Evolutionary conservation across 208 protist species (phyloP), one percentile per base, ranked within the genome.

Genomic region (Porcisia hertigi): DNA sequence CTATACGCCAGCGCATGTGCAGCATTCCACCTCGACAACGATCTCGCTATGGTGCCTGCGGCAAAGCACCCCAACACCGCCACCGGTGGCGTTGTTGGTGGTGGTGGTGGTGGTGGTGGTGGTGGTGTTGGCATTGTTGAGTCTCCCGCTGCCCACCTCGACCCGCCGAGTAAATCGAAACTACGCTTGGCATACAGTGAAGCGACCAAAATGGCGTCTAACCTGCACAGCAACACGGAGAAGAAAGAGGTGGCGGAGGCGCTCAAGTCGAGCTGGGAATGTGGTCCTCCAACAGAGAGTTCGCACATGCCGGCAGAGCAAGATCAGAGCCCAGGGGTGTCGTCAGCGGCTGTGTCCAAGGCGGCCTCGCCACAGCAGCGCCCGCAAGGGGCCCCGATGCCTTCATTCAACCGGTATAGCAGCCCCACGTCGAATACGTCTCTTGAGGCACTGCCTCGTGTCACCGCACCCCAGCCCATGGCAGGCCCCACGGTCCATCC

Each of bases 1-100:
- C 25, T 82, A 12, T 79, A 86, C 75, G 73, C 66, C 16, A 30
- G 45, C 0, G 49, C 73, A 16, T 81, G 75, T 63, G n/a, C 65
- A 0, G 52, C 71, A 18, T 66, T 75, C n/a, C 67, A 65, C 54
- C 41, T 77, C 9, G 47, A 36, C 58, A 45, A 84, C 45, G 71
- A 77, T 55, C 59, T 69, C 14, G 54, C 43, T 45, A 20, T 39
- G n/a, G 23, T 34, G 7, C 36, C 52, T 18, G 57, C 67, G 36
- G 30, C 34, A 34, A 54, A 65, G 59, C 53, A 9, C 47, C 1
- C 11, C 47, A n/a, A 49, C 43, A 25, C 14, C 62, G 41, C 62
- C 62, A 18, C 5, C 41, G 23, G 23, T 47, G 23, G 8, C 23
- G 16, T 20, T 47, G 62, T 14, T 18, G 36, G 41, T 36, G 25